phyloP scores from a whole-genome alignment of 176 grass and related monocot species.

The Eleusine coracana region DNA sequence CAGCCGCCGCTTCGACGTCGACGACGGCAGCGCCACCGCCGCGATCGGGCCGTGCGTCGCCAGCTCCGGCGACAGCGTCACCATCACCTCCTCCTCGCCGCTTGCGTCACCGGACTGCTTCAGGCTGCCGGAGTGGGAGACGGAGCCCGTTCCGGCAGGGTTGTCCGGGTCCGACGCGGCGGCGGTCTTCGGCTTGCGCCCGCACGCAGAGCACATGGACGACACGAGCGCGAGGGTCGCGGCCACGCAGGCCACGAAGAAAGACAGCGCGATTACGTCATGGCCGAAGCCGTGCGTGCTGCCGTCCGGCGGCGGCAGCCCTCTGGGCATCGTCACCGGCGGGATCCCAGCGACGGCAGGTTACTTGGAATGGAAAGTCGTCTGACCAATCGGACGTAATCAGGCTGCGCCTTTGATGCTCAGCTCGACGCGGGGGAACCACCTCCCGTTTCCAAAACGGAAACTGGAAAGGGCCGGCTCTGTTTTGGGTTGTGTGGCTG shows the following conservation, averaged over 20 bases:
- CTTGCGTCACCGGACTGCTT: not conserved
- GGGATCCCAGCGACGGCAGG: constrained; percentile 20
- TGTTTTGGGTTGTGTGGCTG: constrained; percentile 43
- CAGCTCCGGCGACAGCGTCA: constrained; percentile 54
- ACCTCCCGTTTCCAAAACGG: constrained; percentile 55
- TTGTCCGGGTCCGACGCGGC: not conserved
- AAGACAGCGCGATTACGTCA: constrained; percentile 41
- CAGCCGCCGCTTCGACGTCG: constrained; percentile 53
- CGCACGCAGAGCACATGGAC: constrained; percentile 81
- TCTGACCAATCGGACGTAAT: constrained; percentile 10
- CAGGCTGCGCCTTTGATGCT: constrained; percentile 4
- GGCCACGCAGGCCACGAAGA: constrained; percentile 57
- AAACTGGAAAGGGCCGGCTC: constrained; percentile 39
- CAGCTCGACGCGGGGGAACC: constrained; percentile 13
- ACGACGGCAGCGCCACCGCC: constrained; percentile 32
- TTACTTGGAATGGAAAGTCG: not conserved
- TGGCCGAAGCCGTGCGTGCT: constrained; percentile 22
- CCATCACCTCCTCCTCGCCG: constrained; percentile 39
- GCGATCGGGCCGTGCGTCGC: constrained; percentile 76
- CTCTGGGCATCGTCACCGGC: constrained; percentile 62
- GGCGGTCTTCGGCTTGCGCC: constrained; percentile 57
- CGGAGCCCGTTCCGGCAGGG: not conserved
- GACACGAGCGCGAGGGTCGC: constrained; percentile 56
- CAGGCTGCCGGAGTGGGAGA: not conserved
- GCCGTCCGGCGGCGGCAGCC: constrained; percentile 33